Evolutionary conservation across 768 basidiomycete genomes (phyloP), one percentile per base, ranked within the genome.

Genomic region (Neoboletus magnificus): DNA sequence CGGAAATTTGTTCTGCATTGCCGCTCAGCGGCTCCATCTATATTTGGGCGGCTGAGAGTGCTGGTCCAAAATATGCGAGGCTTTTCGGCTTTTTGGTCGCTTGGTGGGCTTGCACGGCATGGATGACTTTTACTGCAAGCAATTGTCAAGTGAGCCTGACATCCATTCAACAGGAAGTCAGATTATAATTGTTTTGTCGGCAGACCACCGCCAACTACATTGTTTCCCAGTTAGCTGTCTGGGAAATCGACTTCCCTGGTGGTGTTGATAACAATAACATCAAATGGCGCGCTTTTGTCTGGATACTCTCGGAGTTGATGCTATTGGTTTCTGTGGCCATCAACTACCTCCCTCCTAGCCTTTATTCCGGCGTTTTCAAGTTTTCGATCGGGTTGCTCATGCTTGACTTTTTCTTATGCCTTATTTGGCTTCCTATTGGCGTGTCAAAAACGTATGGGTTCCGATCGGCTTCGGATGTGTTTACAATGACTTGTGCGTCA

Each of bases 41-140:
- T 71, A 85, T 93, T 47, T 96, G 93, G 93, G 90, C 92, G 0
- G 93, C 92, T 18, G 93, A 93, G 66, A 92, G 91, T 64, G 93
- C 91, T 5, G 93, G 93, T 2, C 86, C 86, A 6, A 91, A 90
- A 62, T 86, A 91, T 63, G 91, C 85, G 3, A 80, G 93, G 35
- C 88, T 95, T 71, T 82, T 92, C 60, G 93, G 91, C 1, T 93
- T 94, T 73, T 70, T 92, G 53, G 93, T 94, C 16, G 93, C 93
- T 30, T 96, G 90, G 89, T 96, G 93, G 93, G 79, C 90, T 15
- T 87, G 86, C 55, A 93, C 92, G 1, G 93, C 93, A n/a, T 96
- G 93, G 93, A 93, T 93, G 82, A 95, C 93, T 0, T 96, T 94
- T 62, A 79, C 85, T 39, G 93, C 93, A 10, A 83, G 88, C 27